Evolutionary conservation across 257 asterid genomes (phyloP).

Genomic region (Thymus quinquecostatus): DNA sequence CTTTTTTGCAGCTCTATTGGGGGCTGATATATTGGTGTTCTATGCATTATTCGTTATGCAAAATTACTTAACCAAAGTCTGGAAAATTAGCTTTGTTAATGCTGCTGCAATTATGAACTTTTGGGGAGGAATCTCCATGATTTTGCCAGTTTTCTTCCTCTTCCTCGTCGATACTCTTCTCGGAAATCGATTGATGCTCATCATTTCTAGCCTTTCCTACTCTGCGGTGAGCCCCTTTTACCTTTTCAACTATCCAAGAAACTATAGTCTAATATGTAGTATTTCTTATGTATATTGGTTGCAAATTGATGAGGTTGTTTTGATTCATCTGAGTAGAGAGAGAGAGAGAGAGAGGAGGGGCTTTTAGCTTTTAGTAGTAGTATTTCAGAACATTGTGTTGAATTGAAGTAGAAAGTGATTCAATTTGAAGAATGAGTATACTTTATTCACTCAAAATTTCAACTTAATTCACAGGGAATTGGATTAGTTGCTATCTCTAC

Average conservation of each 20-base stretch:
- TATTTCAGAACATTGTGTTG: neutral
- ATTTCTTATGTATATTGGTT: neutral
- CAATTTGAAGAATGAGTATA: neutral
- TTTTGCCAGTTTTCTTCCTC: constrained; percentile 46
- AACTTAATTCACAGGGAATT: constrained; percentile 45
- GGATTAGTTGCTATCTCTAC: constrained; percentile 61
- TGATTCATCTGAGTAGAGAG: neutral
- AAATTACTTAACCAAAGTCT: constrained; percentile 62
- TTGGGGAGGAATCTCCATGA: constrained; percentile 47
- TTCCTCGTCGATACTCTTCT: constrained; percentile 45
- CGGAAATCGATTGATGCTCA: constrained; percentile 50
- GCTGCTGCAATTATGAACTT: constrained; percentile 68
- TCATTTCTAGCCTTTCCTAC: constrained; percentile 54
- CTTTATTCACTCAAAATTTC: neutral
- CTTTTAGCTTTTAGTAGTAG: too few relatives aligned
- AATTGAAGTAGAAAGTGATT: neutral
- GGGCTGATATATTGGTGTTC: constrained; percentile 47
- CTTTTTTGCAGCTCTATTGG: constrained; percentile 41
- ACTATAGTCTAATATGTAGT: neutral
- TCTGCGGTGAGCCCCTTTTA: constrained; percentile 25
- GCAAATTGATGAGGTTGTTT: neutral
- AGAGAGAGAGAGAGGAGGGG: neutral
- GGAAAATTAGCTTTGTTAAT: constrained; percentile 61
- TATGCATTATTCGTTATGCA: constrained; percentile 62
- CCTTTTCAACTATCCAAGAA: neutral